Base-by-base conservation (phyloP, 257 asterid genomes). In the Gardenia jasminoides region DNA sequence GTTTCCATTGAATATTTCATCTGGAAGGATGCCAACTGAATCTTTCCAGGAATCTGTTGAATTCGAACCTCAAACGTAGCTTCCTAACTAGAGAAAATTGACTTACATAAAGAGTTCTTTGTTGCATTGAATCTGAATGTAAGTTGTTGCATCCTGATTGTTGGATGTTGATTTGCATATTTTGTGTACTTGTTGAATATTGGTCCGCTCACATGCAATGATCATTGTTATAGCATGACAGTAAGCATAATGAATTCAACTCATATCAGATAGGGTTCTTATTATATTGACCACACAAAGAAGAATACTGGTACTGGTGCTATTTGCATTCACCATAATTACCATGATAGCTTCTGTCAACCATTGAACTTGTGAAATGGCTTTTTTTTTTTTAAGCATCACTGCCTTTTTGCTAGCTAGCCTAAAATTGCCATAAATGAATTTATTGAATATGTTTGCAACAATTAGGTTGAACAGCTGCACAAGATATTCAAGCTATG, bases 401-500 rank as follows among this genome's bases (percentile, higher is more conserved):
- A 59, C 39, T 39, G 26, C 17, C 30, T 62, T 43, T 44, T 46
- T 33, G 43, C 7, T 1, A 36, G 10, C 69, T 67, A 50, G 9
- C 61, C 46, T 28, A 17, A 79, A 8, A 33, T 2, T 24, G 62
- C 46, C 68, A 73, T 39, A 24, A 39, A 36, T 74, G 59, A 54
- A 24, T 24, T 62, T 61, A 41, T 30, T 43, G 19, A 52, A 20
- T 58, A 43, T 78, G 82, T 10, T 72, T 64, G 59, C 81, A 33
- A 78, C 81, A 58, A 75, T 74, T 78, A 91, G 98, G 98, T 93
- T 82, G 97, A 93, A 82, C 98, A 93, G 74, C 93, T 93, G 80
- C 97, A 93, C 88, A 88, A 91, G 88, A 93, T 93, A 78, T 93
- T 93, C 88, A 93, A 93, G 91, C 90, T 93, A 43, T 91, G 97